Evolutionary conservation across 345 rosid genomes (phyloP), one percentile per base, ranked within the genome.

Genomic region (Raphanus sativus): DNA sequence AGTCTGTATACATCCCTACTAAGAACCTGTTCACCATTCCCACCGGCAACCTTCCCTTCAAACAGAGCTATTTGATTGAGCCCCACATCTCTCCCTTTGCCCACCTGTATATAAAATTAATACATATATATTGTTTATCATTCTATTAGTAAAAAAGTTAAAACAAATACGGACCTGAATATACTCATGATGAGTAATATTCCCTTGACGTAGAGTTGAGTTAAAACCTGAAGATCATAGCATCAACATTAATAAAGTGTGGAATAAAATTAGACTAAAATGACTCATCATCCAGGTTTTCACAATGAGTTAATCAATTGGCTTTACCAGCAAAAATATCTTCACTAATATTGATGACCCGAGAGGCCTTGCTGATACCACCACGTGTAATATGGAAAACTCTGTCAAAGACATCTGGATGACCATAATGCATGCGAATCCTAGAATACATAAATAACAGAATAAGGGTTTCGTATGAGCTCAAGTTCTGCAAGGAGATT

Each of bases 351-450:
- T 95, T 95, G 81, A 95, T 95, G 75, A 95, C 87, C 72, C 98
- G 97, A 77, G 99, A 94, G 70, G 99, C 97, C 89, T 94, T 94
- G 96, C 99, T 94, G 83, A 94, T 92, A 54, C 99, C 99, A 81
- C 99, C 99, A 60, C 98, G 89, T 63, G 99, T 92, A 76, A 94
- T 86, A 86, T 94, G 99, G 79, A 94, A 94, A 70, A 94, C 89
- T 90, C 99, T 86, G 76, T 94, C 97, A 58, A 94, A 94, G 73
- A 94, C 95, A 87, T 94, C 98, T 52, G 98, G 98, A 86, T 94
- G 98, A 75, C 98, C 98, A 86, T 94, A 94, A 85, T 92, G 97
- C 98, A 94, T 88, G 24, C 98, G 98, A 65, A 92, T 92, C 89
- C 98, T 94, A 82, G 67, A 71, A 68, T 71, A 17, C 10, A 54